Evolutionary conservation across 2,329 filamentous ascomycete genomes (phyloP).

Genomic region (Daldinia eschscholtzii): DNA sequence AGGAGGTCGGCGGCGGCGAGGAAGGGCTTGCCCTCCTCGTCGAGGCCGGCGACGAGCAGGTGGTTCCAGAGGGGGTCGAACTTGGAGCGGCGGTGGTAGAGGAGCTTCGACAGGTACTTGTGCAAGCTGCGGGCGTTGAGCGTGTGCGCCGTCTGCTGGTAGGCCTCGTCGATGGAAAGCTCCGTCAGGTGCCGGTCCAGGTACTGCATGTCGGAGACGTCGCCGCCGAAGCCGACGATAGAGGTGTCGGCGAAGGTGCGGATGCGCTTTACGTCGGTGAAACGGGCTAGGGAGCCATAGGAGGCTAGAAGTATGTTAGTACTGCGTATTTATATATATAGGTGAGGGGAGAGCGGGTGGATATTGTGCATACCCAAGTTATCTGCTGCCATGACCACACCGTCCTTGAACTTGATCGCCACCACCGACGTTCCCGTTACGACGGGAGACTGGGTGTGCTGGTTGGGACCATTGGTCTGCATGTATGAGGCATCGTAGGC

Average conservation of each 20-base stretch:
- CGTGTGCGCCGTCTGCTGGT: conserved; percentile 67
- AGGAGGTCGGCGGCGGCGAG: conserved; percentile 91
- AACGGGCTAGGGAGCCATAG: conserved; percentile 96
- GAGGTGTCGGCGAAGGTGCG: conserved; percentile 86
- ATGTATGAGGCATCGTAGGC: conserved; percentile 91
- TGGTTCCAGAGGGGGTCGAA: conserved; percentile 99
- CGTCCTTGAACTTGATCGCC: conserved; percentile 94
- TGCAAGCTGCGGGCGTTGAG: conserved; percentile 95
- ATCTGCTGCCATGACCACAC: conserved; percentile 96
- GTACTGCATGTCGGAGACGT: conserved; percentile 99
- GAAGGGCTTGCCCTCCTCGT: conserved; percentile 84
- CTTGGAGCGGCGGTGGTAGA: conserved; percentile 94
- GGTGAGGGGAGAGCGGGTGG: conserved; percentile 19
- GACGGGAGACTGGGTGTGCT: conserved; percentile 91
- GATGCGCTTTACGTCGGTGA: conserved; percentile 96
- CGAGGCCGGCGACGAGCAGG: conserved; percentile 89
- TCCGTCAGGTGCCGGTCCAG: conserved; percentile 90
- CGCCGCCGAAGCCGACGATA: conserved; percentile 93
- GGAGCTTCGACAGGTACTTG: conserved; percentile 94
- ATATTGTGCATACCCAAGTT: conserved; percentile 78
- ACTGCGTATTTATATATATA: background rate
- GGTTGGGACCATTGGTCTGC: conserved; percentile 75
- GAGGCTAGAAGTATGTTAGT: conserved; percentile 73
- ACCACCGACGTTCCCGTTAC: conserved; percentile 97
- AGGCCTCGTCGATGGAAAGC: conserved; percentile 90